These are phyloP conservation scores for Scedosporium aurantiacum DNA, from an alignment of 2,329 filamentous ascomycete species.

Conservation along the genomic window DNA sequence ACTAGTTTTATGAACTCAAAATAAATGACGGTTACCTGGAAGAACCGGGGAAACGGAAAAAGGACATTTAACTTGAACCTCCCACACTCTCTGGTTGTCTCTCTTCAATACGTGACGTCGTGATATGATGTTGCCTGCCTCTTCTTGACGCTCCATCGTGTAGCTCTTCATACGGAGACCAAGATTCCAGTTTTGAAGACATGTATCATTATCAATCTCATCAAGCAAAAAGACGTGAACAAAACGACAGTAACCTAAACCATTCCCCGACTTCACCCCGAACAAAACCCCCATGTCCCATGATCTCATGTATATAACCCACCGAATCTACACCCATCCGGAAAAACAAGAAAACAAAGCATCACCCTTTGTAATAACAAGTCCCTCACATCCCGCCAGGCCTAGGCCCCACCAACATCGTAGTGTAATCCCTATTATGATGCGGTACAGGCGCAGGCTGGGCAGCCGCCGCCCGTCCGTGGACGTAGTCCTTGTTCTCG, in stretches of 20 bases:
- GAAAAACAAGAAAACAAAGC: background rate
- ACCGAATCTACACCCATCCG: background rate
- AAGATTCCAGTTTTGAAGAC: background rate
- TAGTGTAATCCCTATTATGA: constrained; percentile 1
- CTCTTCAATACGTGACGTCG: background rate
- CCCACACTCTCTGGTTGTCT: background rate
- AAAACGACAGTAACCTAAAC: background rate
- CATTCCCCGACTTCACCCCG: background rate
- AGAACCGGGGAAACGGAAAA: background rate
- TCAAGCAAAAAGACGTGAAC: background rate
- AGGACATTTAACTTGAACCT: background rate
- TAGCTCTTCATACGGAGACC: background rate
- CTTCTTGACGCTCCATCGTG: background rate
- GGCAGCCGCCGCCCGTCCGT: constrained; percentile 13
- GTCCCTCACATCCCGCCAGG: background rate
- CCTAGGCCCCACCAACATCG: constrained; percentile 5
- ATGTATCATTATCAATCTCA: background rate
- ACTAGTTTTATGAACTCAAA: background rate
- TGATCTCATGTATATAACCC: background rate
- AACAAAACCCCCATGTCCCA: background rate
- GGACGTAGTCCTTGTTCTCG: constrained; percentile 70
- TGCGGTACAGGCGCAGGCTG: background rate
- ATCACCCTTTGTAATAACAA: background rate
- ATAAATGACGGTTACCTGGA: background rate
- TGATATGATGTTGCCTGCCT: background rate